phyloP scores from a whole-genome alignment of 345 rosid genomes.

The Sonneratia caseolaris region DNA sequence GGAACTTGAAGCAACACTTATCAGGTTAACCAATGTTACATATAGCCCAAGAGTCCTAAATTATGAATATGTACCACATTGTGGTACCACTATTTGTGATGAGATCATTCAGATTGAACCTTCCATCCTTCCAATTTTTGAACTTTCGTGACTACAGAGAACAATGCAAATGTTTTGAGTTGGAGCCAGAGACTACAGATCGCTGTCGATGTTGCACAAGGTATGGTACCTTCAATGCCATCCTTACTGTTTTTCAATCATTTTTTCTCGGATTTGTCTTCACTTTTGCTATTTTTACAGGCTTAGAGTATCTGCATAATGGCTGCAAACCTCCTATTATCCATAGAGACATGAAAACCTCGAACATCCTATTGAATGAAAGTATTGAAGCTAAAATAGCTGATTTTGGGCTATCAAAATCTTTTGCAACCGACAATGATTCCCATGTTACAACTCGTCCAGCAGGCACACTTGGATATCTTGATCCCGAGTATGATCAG shows the following conservation, averaged over 20 bases:
- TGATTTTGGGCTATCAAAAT: conserved; percentile 49
- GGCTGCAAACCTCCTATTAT: conserved; percentile 52
- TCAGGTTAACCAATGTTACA: conserved; percentile 18
- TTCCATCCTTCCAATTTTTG: background rate
- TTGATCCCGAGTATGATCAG: conserved; percentile 44
- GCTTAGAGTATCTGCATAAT: conserved; percentile 32
- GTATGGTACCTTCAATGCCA: too few species aligned
- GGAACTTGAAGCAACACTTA: conserved; percentile 29
- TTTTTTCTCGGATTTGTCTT: background rate
- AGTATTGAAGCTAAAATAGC: conserved; percentile 37
- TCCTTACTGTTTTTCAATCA: too few species aligned
- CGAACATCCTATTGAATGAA: conserved; percentile 26
- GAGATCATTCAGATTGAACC: background rate
- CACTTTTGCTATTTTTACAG: conserved; percentile 1
- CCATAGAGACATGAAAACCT: conserved; percentile 27
- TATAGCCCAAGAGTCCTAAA: background rate
- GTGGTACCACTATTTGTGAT: too few species aligned
- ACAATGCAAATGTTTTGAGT: conserved; percentile 18
- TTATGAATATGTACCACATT: too few species aligned
- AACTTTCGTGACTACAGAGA: background rate
- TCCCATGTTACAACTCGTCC: conserved; percentile 20
- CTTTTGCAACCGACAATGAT: conserved; percentile 25
- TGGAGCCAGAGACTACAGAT: conserved; percentile 27
- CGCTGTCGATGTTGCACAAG: conserved; percentile 23
- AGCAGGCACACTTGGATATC: conserved; percentile 42